phyloP scores from a whole-genome alignment of 139 green algal genomes.

The Chlorella sp. region DNA sequence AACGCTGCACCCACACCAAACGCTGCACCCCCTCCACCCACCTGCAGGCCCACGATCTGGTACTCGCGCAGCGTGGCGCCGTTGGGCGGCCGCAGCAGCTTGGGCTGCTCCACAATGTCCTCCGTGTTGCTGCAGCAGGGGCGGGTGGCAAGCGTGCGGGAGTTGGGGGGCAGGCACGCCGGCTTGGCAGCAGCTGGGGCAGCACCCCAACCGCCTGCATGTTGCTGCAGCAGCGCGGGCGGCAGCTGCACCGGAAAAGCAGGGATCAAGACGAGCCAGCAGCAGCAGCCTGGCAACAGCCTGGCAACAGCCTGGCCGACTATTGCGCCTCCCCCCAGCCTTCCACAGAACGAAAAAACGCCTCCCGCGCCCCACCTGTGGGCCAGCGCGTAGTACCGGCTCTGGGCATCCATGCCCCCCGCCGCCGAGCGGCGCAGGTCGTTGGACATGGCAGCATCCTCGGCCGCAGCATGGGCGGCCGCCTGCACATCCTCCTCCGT shows the following conservation, averaged over 20 bases:
- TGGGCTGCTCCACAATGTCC: constrained; percentile 72
- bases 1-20: not conserved
- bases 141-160: too few species aligned
- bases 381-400: constrained; percentile 71
- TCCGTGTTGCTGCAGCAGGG: constrained; percentile 48
- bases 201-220: not conserved
- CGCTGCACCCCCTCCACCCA: not conserved
- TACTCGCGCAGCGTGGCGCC: constrained; percentile 87
- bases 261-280: too few species aligned
- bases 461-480: constrained; percentile 54
- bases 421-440: constrained; percentile 44
- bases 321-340: not conserved
- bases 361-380: constrained; percentile 36
- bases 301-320: too few species aligned
- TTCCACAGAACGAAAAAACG: not conserved
- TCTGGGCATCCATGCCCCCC: constrained; percentile 63
- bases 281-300: too few species aligned
- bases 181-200: not conserved
- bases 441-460: constrained; percentile 56
- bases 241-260: too few species aligned
- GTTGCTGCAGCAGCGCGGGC: not conserved
- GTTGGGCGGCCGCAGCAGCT: constrained; percentile 67
- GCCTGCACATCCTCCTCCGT: constrained; percentile 79
- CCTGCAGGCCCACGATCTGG: constrained; percentile 87
- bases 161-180: too few species aligned